Base-by-base conservation (phyloP, 371 early-diverging fungal genomes). In the Cladochytrium tenue region DNA sequence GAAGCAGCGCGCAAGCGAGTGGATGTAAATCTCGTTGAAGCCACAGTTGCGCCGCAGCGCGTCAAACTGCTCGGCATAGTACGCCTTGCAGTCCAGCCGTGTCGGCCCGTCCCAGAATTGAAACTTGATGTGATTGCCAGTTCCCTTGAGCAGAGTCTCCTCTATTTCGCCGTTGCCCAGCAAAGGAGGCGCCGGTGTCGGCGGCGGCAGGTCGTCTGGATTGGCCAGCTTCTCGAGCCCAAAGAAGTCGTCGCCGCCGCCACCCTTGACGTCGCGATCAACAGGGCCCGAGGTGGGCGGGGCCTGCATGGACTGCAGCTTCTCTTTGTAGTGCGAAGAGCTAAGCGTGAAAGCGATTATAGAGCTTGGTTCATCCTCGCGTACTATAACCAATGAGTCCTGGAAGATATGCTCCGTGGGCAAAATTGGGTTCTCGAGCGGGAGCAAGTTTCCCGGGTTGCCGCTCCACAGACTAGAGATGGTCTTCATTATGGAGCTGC, bases 51-150 rank as follows among this genome's bases (percentile, higher is more conserved):
- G 82, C 25, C 96, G 81, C 53, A 96, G 74, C 1, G 89, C 89
- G 66, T 94, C 93, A 72, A 96, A 96, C 67, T 94, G 93, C 56
- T 92, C 91, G 25, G 92, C 92, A 73, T 88, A 96, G 68, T 88
- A 95, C 23, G 93, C 88, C 63, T 89, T 91, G 82, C 95, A 95
- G 36, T 84, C 80, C 23, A 70, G 57, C 17, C 56, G 63, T 15
- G 70, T 68, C 4, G 10, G 51, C 1, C 62, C 64, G 33, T 72
- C 68, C 55, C 36, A 51, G 33, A 72, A 72, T 56, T 68, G 62
- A 62, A 70, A 62, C 62, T 69, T 69, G 50, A 69, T 53, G 31
- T 69, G 69, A 60, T 64, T 85, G 4, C 90, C 89, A 2, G 89
- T 84, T 17, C 84, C 89, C 13, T 86, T 75, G 3, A 88, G 71